Base-by-base conservation (phyloP, 192 early-diverging fungal species). In the Coemansia sp. region DNA sequence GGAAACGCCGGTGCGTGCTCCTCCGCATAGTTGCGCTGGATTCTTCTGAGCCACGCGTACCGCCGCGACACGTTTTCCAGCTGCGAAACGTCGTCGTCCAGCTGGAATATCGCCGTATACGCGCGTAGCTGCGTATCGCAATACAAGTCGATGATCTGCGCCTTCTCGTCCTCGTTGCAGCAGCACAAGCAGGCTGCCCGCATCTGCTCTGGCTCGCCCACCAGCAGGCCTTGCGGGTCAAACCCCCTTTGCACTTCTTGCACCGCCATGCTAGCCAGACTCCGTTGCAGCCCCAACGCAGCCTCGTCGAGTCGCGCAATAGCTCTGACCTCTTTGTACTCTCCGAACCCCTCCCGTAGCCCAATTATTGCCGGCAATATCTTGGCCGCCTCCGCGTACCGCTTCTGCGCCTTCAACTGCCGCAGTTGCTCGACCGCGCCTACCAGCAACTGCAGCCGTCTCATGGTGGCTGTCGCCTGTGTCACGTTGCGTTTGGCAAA, bases 401-500 rank as follows among this genome's bases (percentile, higher is more conserved):
- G 80, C 46, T 86, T 82, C 34, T 82, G 80, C 31, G 80, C 70
- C 30, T 81, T 76, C 73, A 91, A 79, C 4, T 52, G 58, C 41
- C 84, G 82, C 34, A 97, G 60, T 51, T 93, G 89, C 40, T 83
- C 86, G 5, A 88, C 79, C 2, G 90, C 89, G 0, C 83, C 83
- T 9, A 87, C 88, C 23, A 96, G 70, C 90, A 96, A 91, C 62
- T 96, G 92, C 9, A 96, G 72, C 58, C 93, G 80, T 52, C 88
- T 88, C 45, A 96, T 76, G 3, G 88, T 84, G 0, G 88, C 88
- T 11, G 93, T 89, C 2, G 93, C 87, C 21, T 71, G 60, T 3
- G 89, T 88, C 40, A 99, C 70, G 60, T 97, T 94, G 50, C 88
- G 84, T 68, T 99, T 99, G 34, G 94, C 92, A 58, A 86, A 87